These are phyloP conservation scores for Penicillium sp. DNA, from an alignment of 2,329 filamentous ascomycete species.

Conservation along the genomic window DNA sequence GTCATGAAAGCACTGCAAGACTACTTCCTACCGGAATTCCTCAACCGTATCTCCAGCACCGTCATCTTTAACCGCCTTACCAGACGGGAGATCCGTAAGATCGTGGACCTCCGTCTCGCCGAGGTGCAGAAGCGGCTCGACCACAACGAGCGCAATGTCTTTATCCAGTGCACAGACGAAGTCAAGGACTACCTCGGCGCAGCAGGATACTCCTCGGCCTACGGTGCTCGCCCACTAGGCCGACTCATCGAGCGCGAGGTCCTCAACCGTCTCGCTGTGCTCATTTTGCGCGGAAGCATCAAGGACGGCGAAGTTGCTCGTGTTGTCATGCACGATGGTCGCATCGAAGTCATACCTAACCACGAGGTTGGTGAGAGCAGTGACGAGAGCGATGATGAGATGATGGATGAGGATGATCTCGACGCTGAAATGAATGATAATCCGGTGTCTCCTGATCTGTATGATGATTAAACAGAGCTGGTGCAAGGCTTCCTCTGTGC, in stretches of 20 bases:
- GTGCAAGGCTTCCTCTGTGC: no score
- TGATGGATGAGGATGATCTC: slow-evolving; percentile 73
- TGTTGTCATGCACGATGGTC: slow-evolving; percentile 75
- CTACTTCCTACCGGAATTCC: slow-evolving; percentile 97
- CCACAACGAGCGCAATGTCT: slow-evolving; percentile 79
- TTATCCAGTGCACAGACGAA: slow-evolving; percentile 76
- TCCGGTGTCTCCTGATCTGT: slow-evolving; percentile 61
- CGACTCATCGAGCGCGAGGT: slow-evolving; percentile 97
- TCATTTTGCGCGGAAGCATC: slow-evolving; percentile 82
- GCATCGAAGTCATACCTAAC: slow-evolving; percentile 79
- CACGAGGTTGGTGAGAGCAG: slow-evolving; percentile 59
- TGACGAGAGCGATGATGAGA: slow-evolving; percentile 59
- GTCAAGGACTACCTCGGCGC: slow-evolving; percentile 91
- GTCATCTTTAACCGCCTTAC: slow-evolving; percentile 99
- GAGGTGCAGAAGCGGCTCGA: slow-evolving; percentile 92
- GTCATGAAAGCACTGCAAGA: slow-evolving; percentile 88
- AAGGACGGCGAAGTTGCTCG: slow-evolving; percentile 79
- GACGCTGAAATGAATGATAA: slow-evolving; percentile 66
- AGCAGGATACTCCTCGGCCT: slow-evolving; percentile 91
- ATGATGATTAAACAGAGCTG: slow-evolving; percentile 46
- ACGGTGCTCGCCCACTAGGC: slow-evolving; percentile 84
- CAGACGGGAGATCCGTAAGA: slow-evolving; percentile 83
- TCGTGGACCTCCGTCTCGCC: slow-evolving; percentile 81
- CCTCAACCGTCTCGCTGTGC: slow-evolving; percentile 84
- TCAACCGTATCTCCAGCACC: slow-evolving; percentile 93